Evolutionary conservation across 2,329 filamentous ascomycete species (phyloP).

Genomic region (Aspergillus fumigatiaffinis): DNA sequence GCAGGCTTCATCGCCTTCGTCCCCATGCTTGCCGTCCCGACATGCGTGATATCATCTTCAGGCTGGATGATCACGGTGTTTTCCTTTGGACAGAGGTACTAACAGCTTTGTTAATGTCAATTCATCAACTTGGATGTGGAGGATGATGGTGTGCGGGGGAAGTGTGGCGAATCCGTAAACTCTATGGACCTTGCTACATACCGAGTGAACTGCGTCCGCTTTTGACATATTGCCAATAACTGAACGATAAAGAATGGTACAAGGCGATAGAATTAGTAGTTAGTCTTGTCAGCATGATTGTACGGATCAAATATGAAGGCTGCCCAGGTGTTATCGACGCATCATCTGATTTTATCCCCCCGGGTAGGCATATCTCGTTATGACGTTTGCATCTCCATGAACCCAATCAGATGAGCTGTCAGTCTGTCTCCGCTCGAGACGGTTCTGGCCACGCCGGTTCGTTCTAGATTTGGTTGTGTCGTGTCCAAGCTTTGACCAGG

Average conservation of each 20-base stretch:
- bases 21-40: not conserved
- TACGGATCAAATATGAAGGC: not conserved
- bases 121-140: not conserved
- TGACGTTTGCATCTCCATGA: not conserved
- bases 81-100: not conserved
- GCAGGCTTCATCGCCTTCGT: not conserved
- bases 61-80: not conserved
- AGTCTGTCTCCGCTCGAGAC: not conserved
- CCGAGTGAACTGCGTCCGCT: not conserved
- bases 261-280: not conserved
- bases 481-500: too few species aligned
- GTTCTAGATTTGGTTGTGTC: not conserved
- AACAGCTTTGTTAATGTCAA: not conserved
- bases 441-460: too few species aligned
- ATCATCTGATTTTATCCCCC: not conserved
- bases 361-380: not conserved
- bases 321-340: not conserved
- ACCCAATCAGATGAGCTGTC: not conserved
- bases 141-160: too few species aligned
- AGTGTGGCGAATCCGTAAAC: not conserved
- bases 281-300: not conserved
- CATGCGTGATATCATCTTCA: not conserved
- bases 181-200: not conserved
- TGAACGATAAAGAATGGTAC: not conserved
- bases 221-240: not conserved